Evolutionary conservation across 1,284 basidiomycete genomes (phyloP), one percentile per base, ranked within the genome.

Genomic region (Ganoderma leucocontextum): DNA sequence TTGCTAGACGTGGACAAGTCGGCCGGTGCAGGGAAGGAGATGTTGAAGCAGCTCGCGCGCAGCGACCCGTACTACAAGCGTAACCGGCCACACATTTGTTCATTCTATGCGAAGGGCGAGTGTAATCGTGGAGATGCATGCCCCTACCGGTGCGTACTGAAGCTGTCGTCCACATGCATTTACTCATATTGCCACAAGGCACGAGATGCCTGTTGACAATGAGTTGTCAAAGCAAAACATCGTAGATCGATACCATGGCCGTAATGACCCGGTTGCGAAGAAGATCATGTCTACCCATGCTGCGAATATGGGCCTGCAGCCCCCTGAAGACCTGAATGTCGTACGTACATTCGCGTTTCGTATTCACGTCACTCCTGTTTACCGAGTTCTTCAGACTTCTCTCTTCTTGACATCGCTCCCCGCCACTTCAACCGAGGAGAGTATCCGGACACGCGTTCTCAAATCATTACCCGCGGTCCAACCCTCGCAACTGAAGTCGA

Each of bases 51-150:
- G 73, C 84, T 99, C 19, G 96, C 97, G 15, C 88, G 96, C 72
- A 95, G 94, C 39, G 96, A 98, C 76, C 96, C 97, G 0, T 95
- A 96, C 78, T 99, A 99, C 84, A 98, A 99, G 81, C 91, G 96
- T 63, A 99, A 99, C 81, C 84, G 94, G 66, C 95, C 97, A 60
- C 95, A 98, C 74, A 80, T 98, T 10, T 99, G 98, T 79, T 96
- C 95, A 1, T 99, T 99, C 85, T 99, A 93, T 77, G 92, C 89
- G 53, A 99, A 99, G 81, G 98, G 98, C 0, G 93, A 96, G 68
- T 99, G 98, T 79, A 95, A 87, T 52, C 88, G 98, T 49, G 98
- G 98, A 7, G 83, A 85, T 33, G 95, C 95, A 68, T 99, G 98
- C 80, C 98, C 98, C 0, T 99, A 95, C 82, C 86, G 92, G 86